phyloP scores from a whole-genome alignment of 352 stramenopile species.

The Vaucheria bursata region DNA sequence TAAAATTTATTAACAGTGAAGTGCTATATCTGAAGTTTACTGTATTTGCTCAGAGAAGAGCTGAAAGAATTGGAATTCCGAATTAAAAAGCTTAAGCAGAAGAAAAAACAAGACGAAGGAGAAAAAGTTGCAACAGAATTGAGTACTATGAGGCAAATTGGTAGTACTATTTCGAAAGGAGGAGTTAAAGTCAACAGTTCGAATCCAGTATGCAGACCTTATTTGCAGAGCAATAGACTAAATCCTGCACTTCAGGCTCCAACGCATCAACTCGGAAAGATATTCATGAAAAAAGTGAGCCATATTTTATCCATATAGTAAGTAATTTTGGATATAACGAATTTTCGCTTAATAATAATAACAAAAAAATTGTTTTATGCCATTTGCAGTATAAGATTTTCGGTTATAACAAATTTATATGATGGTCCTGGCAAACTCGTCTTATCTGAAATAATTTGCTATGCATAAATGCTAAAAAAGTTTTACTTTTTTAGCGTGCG shows the following conservation, averaged over 20 bases:
- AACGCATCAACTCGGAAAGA: constrained; percentile 2
- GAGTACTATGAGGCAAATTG: background rate
- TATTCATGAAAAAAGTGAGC: constrained; percentile 2
- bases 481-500: too few relatives aligned
- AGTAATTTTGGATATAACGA: too few relatives aligned
- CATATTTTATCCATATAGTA: too few relatives aligned
- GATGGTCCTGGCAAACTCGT: too few relatives aligned
- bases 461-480: too few relatives aligned
- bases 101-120: background rate
- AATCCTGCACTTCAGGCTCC: background rate
- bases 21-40: too few relatives aligned
- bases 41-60: constrained; percentile 59
- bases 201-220: background rate
- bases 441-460: too few relatives aligned
- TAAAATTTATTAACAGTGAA: too few relatives aligned
- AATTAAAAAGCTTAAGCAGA: constrained; percentile 64
- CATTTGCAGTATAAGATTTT: too few relatives aligned
- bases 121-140: constrained; percentile 3
- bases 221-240: background rate
- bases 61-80: constrained; percentile 57
- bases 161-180: background rate
- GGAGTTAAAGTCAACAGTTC: background rate
- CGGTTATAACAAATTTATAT: too few relatives aligned
- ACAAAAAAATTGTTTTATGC: too few relatives aligned
- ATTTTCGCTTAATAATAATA: too few relatives aligned